phyloP scores from a whole-genome alignment of 1,139 yeast species.

The Lodderomyces pseudojiufengensis region DNA sequence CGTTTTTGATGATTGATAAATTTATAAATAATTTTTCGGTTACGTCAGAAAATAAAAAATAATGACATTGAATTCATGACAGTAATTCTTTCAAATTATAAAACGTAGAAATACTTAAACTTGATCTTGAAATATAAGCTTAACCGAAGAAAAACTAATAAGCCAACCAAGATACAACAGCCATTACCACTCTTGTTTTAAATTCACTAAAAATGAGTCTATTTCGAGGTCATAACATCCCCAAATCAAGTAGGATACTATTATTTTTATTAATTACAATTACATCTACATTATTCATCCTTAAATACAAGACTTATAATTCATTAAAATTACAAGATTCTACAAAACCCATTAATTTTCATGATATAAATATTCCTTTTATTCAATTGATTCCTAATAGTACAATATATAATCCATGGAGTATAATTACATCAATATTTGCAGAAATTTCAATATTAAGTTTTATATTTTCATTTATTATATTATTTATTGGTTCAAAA shows the following conservation, averaged over 20 bases:
- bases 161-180: too few relatives aligned
- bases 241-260: conserved; percentile 29
- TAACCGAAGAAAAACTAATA: too few relatives aligned
- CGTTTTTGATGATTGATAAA: too few relatives aligned
- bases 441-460: conserved; percentile 60
- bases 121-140: too few relatives aligned
- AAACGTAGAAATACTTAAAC: too few relatives aligned
- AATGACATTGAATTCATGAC: too few relatives aligned
- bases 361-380: conserved; percentile 51
- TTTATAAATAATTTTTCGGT: too few relatives aligned
- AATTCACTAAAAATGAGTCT: conserved; percentile 9
- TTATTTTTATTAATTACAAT: conserved; percentile 22
- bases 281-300: conserved; percentile 24
- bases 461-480: conserved; percentile 44
- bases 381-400: conserved; percentile 68
- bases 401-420: conserved; percentile 70
- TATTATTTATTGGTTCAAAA: conserved; percentile 50
- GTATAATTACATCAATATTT: conserved; percentile 65
- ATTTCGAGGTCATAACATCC: conserved; percentile 15
- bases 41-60: too few relatives aligned
- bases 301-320: conserved; percentile 34
- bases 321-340: conserved; percentile 17
- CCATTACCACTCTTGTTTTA: too few relatives aligned
- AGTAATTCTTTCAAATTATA: too few relatives aligned
- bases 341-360: conserved; percentile 18